phyloP scores from a whole-genome alignment of 768 basidiomycete species.

The Guyanaporus albipodus region DNA sequence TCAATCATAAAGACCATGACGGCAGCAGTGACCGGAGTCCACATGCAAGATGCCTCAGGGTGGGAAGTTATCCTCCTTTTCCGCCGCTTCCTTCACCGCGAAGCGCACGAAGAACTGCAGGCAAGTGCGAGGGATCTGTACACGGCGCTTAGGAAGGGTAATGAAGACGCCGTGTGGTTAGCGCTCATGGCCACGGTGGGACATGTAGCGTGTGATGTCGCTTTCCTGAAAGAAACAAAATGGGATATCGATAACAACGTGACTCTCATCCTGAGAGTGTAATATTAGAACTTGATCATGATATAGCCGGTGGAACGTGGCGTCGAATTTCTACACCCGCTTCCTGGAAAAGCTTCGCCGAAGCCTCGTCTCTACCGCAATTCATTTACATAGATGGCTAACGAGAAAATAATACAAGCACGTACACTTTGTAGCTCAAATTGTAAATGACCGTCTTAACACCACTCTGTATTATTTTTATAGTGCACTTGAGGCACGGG shows the following conservation, averaged over 20 bases:
- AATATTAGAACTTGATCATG: constrained; percentile 22
- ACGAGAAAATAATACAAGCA: constrained; percentile 8
- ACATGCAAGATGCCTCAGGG: constrained; percentile 60
- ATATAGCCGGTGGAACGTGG: constrained; percentile 46
- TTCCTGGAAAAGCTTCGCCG: constrained; percentile 70
- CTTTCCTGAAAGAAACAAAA: constrained; percentile 48
- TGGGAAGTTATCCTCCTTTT: constrained; percentile 83
- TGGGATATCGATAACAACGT: constrained; percentile 60
- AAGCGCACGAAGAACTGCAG: constrained; percentile 75
- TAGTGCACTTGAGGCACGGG: constrained; percentile 92
- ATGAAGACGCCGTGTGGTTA: constrained; percentile 85
- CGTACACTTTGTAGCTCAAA: constrained; percentile 91
- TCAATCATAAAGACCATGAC: constrained; percentile 73
- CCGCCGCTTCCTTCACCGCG: constrained; percentile 67
- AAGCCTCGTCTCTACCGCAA: constrained; percentile 69
- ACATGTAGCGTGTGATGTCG: constrained; percentile 37
- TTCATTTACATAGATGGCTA: neutral
- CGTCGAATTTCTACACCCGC: constrained; percentile 80
- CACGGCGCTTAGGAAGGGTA: constrained; percentile 49
- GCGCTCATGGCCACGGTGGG: constrained; percentile 55
- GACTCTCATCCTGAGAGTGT: constrained; percentile 25
- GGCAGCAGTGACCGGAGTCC: constrained; percentile 60
- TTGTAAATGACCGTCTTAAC: constrained; percentile 93
- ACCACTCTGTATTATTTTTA: constrained; percentile 96
- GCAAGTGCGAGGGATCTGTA: constrained; percentile 62